Evolutionary conservation across 23 red algal genomes (phyloP).

Genomic region (Gracilaria domingensis): DNA sequence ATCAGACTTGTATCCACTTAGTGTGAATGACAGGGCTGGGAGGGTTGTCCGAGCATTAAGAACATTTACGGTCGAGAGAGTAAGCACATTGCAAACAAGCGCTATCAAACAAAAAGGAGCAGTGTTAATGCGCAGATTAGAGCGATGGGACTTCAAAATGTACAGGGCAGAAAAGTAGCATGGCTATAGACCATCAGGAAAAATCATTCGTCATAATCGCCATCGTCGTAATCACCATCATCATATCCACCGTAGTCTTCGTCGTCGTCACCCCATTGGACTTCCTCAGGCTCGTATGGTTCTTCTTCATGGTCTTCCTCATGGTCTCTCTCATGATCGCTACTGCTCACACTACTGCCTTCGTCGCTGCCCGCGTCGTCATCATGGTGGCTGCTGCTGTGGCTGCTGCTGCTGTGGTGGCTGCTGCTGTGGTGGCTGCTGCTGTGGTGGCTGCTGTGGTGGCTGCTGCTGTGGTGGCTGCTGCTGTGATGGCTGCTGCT

Average conservation of each 20-base stretch:
- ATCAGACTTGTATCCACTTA: no score
- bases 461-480: background rate
- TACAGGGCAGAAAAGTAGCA: background rate
- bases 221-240: constrained; percentile 17
- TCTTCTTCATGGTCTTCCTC: background rate
- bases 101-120: background rate
- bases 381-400: background rate
- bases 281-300: background rate
- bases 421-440: constrained; percentile 27
- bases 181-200: no score
- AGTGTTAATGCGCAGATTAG: background rate
- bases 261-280: background rate
- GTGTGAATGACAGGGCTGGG: no score
- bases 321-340: background rate
- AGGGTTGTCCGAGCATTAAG: no score
- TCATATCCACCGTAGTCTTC: constrained; percentile 6
- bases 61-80: background rate
- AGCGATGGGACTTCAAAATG: background rate
- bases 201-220: constrained; percentile 7
- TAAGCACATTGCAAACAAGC: background rate
- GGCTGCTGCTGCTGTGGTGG: background rate
- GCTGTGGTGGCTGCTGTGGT: constrained; percentile 13
- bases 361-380: background rate
- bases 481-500: background rate
- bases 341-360: background rate